These are phyloP conservation scores for Colletotrichum truncatum DNA, from an alignment of 2,329 filamentous ascomycete genomes.

Conservation along the genomic window DNA sequence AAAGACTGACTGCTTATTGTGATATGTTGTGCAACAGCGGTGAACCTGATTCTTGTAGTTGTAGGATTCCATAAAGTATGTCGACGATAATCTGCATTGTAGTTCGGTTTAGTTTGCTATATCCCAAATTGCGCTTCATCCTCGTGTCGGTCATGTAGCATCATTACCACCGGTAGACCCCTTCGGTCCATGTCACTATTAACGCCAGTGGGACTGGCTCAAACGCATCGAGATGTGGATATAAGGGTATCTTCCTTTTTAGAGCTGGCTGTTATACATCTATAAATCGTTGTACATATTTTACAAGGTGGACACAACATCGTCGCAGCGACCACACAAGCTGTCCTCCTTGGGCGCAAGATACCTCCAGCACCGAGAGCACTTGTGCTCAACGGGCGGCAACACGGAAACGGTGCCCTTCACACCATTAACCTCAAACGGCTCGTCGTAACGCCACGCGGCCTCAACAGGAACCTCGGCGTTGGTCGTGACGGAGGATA, in stretches of 20 bases:
- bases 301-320: conserved; percentile 57
- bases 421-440: conserved; percentile 50
- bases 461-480: conserved; percentile 35
- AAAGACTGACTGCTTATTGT: too few species aligned
- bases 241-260: conserved; percentile 6
- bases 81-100: too few species aligned
- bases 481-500: conserved; percentile 69
- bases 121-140: too few species aligned
- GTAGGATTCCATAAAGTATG: too few species aligned
- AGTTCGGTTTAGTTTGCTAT: too few species aligned
- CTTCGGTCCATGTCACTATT: too few species aligned
- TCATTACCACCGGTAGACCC: too few species aligned
- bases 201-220: too few species aligned
- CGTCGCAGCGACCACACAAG: conserved; percentile 79
- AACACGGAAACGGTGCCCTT: conserved; percentile 53
- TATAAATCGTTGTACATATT: background rate
- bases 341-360: conserved; percentile 71
- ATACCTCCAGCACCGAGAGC: conserved; percentile 89
- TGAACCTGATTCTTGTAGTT: too few species aligned
- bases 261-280: background rate
- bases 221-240: too few species aligned
- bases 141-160: too few species aligned
- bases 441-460: conserved; percentile 52
- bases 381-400: conserved; percentile 72
- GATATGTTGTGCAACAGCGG: too few species aligned